These are phyloP conservation scores for Pseudofabraea citricarpa DNA, from an alignment of 2,329 filamentous ascomycete genomes.

Conservation along the genomic window DNA sequence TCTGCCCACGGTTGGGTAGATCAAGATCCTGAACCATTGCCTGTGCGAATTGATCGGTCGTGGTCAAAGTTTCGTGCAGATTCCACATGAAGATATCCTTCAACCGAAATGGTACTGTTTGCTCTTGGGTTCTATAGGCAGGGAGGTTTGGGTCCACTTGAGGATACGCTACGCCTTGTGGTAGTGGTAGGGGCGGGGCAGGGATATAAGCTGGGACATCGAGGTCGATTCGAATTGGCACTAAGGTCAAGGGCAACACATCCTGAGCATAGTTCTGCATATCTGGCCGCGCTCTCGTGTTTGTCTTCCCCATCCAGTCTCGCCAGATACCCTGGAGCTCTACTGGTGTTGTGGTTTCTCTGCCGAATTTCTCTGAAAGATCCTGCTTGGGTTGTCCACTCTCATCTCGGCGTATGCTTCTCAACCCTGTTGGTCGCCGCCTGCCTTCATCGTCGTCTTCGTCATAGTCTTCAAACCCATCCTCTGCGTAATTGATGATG, in stretches of 20 bases:
- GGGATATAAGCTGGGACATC: conserved; percentile 78
- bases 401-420: conserved; percentile 78
- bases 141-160: conserved; percentile 67
- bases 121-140: conserved; percentile 74
- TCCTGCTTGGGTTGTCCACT: conserved; percentile 57
- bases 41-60: conserved; percentile 93
- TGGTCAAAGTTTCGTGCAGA: conserved; percentile 87
- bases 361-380: conserved; percentile 71
- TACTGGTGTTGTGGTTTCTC: conserved; percentile 74
- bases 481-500: conserved; percentile 96
- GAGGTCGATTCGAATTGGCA: conserved; percentile 94
- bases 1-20: conserved; percentile 66
- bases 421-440: conserved; percentile 69
- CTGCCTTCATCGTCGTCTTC: conserved; percentile 70
- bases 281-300: conserved; percentile 44
- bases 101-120: conserved; percentile 78
- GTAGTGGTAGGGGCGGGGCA: conserved; percentile 57
- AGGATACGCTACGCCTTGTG: conserved; percentile 50
- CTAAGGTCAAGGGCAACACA: conserved; percentile 79
- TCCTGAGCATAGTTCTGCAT: conserved; percentile 61
- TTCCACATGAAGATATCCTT: conserved; percentile 99
- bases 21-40: conserved; percentile 89
- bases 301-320: conserved; percentile 86
- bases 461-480: conserved; percentile 83
- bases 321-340: conserved; percentile 87